phyloP scores from a whole-genome alignment of 345 rosid species.

The Litchi chinensis region DNA sequence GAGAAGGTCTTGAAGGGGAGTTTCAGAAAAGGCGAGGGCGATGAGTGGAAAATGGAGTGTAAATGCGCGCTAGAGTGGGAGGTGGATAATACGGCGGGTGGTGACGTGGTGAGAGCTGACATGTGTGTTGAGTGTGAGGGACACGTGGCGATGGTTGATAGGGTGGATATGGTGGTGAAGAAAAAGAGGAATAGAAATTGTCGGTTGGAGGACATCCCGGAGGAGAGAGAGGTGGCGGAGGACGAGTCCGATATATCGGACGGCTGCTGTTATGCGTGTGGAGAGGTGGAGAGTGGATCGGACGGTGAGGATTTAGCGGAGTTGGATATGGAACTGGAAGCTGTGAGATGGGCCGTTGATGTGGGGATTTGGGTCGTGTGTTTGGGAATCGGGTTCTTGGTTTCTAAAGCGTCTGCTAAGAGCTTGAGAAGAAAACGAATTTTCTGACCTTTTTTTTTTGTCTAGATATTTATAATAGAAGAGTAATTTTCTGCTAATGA shows the following conservation, averaged over 20 bases:
- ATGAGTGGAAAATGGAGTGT: slow-evolving; percentile 63
- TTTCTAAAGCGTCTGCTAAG: slow-evolving; percentile 65
- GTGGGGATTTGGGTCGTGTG: slow-evolving; percentile 84
- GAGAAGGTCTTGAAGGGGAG: slow-evolving; percentile 65
- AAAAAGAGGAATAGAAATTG: slow-evolving; percentile 29
- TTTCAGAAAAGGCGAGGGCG: slow-evolving; percentile 51
- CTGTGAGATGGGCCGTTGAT: slow-evolving; percentile 78
- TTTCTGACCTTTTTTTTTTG: slow-evolving; percentile 19
- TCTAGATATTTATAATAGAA: too few species aligned
- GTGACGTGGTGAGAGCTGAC: slow-evolving; percentile 32
- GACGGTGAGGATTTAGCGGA: slow-evolving; percentile 27
- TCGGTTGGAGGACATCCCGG: slow-evolving; percentile 76
- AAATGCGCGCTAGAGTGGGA: slow-evolving; percentile 47
- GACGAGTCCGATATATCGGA: slow-evolving; percentile 26
- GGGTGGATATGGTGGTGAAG: slow-evolving; percentile 43
- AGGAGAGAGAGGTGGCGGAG: slow-evolving; percentile 48
- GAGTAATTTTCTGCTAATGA: neutral
- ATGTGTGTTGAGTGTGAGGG: slow-evolving; percentile 73
- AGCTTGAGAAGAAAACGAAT: slow-evolving; percentile 43
- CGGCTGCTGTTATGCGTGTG: slow-evolving; percentile 46
- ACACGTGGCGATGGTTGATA: slow-evolving; percentile 44
- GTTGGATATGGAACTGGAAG: slow-evolving; percentile 52
- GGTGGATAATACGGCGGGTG: neutral
- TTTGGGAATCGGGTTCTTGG: slow-evolving; percentile 73
- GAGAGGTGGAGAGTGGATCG: slow-evolving; percentile 14